phyloP scores from a whole-genome alignment of 331 rosid species.

The Quercus lobata region DNA sequence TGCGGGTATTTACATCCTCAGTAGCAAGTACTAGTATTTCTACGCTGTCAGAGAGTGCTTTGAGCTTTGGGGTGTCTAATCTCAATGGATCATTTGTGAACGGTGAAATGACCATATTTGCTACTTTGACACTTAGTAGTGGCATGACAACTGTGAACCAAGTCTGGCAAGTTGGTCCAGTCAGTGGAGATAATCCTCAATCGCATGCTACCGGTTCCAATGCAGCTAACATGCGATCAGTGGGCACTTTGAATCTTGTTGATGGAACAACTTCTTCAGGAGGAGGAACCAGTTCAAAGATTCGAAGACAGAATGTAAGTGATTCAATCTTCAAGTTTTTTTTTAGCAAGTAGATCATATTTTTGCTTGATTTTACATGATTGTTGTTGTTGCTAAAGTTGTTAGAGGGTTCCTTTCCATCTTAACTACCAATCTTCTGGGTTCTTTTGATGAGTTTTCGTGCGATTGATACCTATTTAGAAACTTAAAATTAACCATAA shows the following conservation, averaged over 20 bases:
- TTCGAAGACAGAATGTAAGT: conserved; percentile 34
- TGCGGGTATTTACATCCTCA: not conserved
- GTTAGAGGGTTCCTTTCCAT: no score
- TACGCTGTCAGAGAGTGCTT: not conserved
- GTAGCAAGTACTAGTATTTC: rapidly evolving
- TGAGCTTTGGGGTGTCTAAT: conserved; percentile 11
- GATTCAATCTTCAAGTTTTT: not conserved
- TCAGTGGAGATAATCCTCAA: not conserved
- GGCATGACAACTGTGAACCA: conserved; percentile 15
- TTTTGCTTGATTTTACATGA: not conserved
- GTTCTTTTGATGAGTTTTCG: not conserved
- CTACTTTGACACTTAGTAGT: conserved; percentile 20
- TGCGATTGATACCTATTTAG: not conserved
- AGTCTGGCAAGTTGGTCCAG: conserved; percentile 43
- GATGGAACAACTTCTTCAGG: conserved; percentile 14
- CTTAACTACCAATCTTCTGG: no score
- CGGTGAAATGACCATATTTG: conserved; percentile 35
- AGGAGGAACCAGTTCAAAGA: not conserved
- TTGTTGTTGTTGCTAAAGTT: not conserved
- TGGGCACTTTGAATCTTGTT: conserved; percentile 24
- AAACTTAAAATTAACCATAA: no score
- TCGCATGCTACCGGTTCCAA: not conserved
- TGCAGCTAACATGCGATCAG: conserved; percentile 1
- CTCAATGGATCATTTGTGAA: conserved; percentile 10
- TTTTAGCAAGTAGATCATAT: not conserved